Conservation (phyloP, 2,329 filamentous ascomycete species). For the Fusarium tanahbumbuense region DNA sequence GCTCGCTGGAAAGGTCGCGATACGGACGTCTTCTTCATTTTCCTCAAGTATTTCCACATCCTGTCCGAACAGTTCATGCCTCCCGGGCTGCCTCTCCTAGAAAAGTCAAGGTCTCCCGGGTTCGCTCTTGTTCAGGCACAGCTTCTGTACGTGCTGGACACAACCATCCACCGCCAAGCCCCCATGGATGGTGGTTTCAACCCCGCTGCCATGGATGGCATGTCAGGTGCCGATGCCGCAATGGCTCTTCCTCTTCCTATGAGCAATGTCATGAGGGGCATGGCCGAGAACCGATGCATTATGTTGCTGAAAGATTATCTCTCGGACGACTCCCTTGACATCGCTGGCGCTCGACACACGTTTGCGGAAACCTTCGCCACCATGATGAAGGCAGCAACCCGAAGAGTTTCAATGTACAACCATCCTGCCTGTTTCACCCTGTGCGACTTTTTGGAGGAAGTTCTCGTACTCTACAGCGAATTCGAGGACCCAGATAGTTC, state of each 20-base stretch:
- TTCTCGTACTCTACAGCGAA: constrained; percentile 70
- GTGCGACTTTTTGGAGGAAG: constrained; percentile 91
- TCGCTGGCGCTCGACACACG: constrained; percentile 66
- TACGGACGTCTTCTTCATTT: constrained; percentile 91
- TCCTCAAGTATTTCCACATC: constrained; percentile 88
- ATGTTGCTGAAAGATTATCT: constrained; percentile 85
- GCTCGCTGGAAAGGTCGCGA: constrained; percentile 88
- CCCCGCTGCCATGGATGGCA: constrained; percentile 58
- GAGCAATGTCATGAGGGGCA: constrained; percentile 77
- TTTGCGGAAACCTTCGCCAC: constrained; percentile 81
- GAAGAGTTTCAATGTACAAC: constrained; percentile 82
- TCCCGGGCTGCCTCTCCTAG: constrained; percentile 60
- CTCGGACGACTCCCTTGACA: constrained; percentile 56
- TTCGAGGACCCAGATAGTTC: constrained; percentile 57
- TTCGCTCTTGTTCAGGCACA: constrained; percentile 86
- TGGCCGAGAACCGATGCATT: constrained; percentile 90
- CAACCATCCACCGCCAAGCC: constrained; percentile 82
- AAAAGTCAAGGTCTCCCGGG: constrained; percentile 76
- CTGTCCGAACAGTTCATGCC: constrained; percentile 80
- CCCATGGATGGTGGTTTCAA: constrained; percentile 59
- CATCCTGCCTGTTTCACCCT: constrained; percentile 87
- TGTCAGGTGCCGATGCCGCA: constrained; percentile 72
- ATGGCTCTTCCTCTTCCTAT: constrained; percentile 72
- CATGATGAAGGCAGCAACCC: constrained; percentile 78
- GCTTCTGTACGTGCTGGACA: constrained; percentile 80